Conservation (phyloP, 2,329 filamentous ascomycete species). For the Alternaria sp. region DNA sequence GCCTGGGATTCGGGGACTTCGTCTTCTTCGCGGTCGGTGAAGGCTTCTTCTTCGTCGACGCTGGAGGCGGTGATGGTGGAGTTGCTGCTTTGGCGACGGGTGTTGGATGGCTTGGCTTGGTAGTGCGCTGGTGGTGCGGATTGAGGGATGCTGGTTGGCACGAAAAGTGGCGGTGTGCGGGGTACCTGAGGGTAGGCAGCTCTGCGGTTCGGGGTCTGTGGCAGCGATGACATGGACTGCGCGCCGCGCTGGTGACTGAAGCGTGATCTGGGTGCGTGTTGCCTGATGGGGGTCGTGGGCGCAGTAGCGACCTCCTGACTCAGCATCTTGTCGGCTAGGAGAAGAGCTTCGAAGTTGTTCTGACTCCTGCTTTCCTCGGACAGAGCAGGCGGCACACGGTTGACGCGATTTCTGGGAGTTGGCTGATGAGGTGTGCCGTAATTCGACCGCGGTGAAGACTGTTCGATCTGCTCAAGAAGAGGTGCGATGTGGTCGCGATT, state of each 20-base stretch:
- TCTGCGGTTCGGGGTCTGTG: slow-evolving; percentile 71
- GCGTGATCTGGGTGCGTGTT: slow-evolving; percentile 55
- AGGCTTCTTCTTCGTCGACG: slow-evolving; percentile 51
- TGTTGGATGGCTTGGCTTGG: slow-evolving; percentile 34
- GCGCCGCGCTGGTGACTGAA: slow-evolving; percentile 74
- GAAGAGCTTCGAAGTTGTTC: slow-evolving; percentile 75
- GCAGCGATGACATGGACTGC: slow-evolving; percentile 85
- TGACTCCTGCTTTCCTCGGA: slow-evolving; percentile 56
- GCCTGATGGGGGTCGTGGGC: slow-evolving; percentile 70
- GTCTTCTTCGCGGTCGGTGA: slow-evolving; percentile 69
- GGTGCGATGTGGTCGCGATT: slow-evolving; percentile 84
- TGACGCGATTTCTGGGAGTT: slow-evolving; percentile 47
- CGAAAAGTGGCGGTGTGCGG: slow-evolving; percentile 51
- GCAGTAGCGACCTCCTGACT: slow-evolving; percentile 78
- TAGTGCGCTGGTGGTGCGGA: slow-evolving; percentile 52
- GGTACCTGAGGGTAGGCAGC: slow-evolving; percentile 68
- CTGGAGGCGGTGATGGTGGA: slow-evolving; percentile 53
- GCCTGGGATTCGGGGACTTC: slow-evolving; percentile 76
- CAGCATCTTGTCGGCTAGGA: slow-evolving; percentile 76
- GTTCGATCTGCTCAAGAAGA: slow-evolving; percentile 58
- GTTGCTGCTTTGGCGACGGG: slow-evolving; percentile 74
- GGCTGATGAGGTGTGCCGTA: slow-evolving; percentile 63
- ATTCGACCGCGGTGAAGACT: slow-evolving; percentile 67
- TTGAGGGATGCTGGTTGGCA: slow-evolving; percentile 41
- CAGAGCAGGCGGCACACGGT: slow-evolving; percentile 53